Base-by-base conservation (phyloP, 108 stramenopile species). In the Cyclostephanos invisitatus region DNA sequence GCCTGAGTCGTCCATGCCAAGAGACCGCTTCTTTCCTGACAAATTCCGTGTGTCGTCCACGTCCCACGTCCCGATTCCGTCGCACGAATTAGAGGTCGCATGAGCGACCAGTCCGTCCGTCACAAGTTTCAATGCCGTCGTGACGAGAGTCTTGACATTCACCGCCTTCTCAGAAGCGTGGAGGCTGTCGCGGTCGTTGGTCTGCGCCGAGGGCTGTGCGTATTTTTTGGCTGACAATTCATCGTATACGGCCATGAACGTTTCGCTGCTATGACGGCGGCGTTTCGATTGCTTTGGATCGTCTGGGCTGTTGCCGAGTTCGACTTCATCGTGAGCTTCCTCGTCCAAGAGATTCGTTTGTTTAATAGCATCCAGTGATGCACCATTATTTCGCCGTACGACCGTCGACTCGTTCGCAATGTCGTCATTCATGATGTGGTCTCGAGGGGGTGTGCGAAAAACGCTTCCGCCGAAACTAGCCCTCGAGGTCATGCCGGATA, bases 381-480 rank as follows among this genome's bases (percentile, higher is more conserved):
- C 60, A 6, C n/a, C 37, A 42, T 61, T 61, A 42, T 61, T 61
- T 61, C 36, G 60, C 29, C 28, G 18, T 40, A 61, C 29, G 11
- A 22, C 20, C 20, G 60, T 61, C 36, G 40, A 61, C 40, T 61
- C 37, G 60, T 20, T 61, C 36, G 28, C 8, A 20, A 61, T 17
- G 10, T 61, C 40, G 20, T 42, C 17, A 21, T 21, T 20, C 4
- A 3, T 61, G 17, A 9, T 37, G 7, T 21, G 28, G 11, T 14
- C 60, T 38, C 37, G 60, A 27, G 47, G 14, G 50, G 64, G 47
- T 1, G 47, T 29, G 42, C 64, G 64, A 50, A 65, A 65, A 65
- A 65, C 22, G 22, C 18, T 40, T 35, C 28, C 46, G 3, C 29
- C 20, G 37, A 40, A 7, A 17, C 29, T 37, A 20, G 37, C 37